Evolutionary conservation across 257 asterid species (phyloP), one percentile per base, ranked within the genome.

Genomic region (Nicotiana undulata): DNA sequence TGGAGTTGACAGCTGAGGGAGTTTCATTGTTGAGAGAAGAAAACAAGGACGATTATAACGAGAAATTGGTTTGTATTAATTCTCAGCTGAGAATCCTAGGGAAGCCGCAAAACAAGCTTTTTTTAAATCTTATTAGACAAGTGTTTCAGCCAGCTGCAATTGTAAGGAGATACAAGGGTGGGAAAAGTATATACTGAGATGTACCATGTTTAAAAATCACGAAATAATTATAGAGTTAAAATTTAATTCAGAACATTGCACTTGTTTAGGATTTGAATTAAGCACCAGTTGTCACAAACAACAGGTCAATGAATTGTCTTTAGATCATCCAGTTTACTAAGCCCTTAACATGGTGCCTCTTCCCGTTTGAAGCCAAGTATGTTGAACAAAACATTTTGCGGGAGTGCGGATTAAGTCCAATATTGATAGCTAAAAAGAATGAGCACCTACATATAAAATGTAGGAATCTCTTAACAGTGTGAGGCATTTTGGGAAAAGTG

Each of bases 71-170:
- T 40, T 18, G 66, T 20, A 80, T 67, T 51, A 63, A 51, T 49
- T 83, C 18, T 31, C 64, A 67, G 49, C 93, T 87, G 92, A 88
- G 88, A 88, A 84, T 66, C 61, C 94, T 32, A 91, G 86, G 88
- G 77, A 67, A 24, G 34, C 34, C 77, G 20, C 31, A 70, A 22
- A 56, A 70, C 53, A 12, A 44, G 20, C 10, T 37, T 34, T 70
- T 1, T 22, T 70, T 40, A n/a, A n/a, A 44, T 70, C 55, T 44
- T 44, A 44, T 40, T 70, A 6, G 13, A 46, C 60, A 0, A 0
- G 9, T 22, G 17, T 61, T 6, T 61, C 16, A 22, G 32, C 34
- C 16, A 22, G 32, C 66, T 61, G 66, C 32, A 24, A 61, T 61
- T 22, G 66, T 34, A 22, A 59, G 66, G 66, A 61, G 66, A 61